These are phyloP conservation scores for Fraxinus cuspidata DNA, from an alignment of 257 asterid genomes.

Conservation along the genomic window DNA sequence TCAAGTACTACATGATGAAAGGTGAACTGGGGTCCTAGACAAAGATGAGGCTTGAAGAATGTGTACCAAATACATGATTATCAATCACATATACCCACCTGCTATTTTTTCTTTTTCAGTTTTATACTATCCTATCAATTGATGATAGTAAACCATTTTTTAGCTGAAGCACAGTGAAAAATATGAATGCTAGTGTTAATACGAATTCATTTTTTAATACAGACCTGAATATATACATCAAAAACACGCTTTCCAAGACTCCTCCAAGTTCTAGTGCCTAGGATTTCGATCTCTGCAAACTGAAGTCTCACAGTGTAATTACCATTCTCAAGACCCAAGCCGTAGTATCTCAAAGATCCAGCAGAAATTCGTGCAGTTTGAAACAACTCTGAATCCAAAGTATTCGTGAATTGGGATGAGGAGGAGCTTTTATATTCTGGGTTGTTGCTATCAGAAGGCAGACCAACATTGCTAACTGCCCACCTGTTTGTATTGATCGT, in stretches of 20 bases:
- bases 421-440: slow-evolving; percentile 6
- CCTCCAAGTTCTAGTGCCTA: slow-evolving; percentile 44
- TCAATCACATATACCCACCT: background rate
- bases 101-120: background rate
- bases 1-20: background rate
- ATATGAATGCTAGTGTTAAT: background rate
- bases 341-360: slow-evolving; percentile 80
- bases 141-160: background rate
- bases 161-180: background rate
- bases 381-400: slow-evolving; percentile 17
- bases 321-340: slow-evolving; percentile 81
- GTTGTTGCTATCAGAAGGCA: slow-evolving; percentile 8
- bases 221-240: slow-evolving; percentile 78
- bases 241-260: slow-evolving; percentile 83
- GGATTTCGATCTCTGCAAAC: slow-evolving; percentile 60
- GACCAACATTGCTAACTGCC: slow-evolving; percentile 28
- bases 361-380: slow-evolving; percentile 59
- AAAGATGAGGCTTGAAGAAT: background rate
- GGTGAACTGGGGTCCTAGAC: background rate
- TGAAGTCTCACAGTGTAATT: slow-evolving; percentile 69
- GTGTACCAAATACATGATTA: background rate
- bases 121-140: background rate
- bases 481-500: slow-evolving; percentile 19
- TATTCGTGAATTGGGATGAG: slow-evolving; percentile 20
- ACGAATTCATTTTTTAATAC: background rate